Percentiles rank a stretch among this genome's conserved stretches.
Evolutionary conservation across 2,329 filamentous ascomycete genomes (phyloP).

Genomic region (Paecilomyces niveus): DNA sequence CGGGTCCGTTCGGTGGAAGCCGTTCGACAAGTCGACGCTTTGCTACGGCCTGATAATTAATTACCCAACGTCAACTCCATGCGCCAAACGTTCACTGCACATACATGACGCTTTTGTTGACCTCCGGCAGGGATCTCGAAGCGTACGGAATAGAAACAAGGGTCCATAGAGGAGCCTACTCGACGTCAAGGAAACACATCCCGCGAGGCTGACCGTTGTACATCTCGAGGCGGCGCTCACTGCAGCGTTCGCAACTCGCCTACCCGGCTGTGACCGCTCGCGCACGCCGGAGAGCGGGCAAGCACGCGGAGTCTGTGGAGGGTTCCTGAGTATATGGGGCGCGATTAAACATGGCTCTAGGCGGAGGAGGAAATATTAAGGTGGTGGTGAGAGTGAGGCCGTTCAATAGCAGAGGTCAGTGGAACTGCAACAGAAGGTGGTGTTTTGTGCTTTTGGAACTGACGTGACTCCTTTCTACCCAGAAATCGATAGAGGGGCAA

Average conservation of each 20-base stretch:
- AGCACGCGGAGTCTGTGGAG: background rate
- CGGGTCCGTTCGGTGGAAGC: background rate
- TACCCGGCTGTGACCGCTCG: conserved; percentile 4
- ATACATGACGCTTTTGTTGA: conserved; percentile 34
- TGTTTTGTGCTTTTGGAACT: background rate
- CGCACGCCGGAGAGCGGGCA: conserved; percentile 2
- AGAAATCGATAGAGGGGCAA: conserved; percentile 87
- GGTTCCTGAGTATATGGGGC: conserved; percentile 26
- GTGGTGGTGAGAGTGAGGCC: conserved; percentile 95
- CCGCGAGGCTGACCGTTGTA: conserved; percentile 6
- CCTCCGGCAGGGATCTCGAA: conserved; percentile 12
- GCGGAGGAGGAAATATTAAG: conserved; percentile 95
- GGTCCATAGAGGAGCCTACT: conserved; percentile 4
- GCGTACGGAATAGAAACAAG: conserved; percentile 6
- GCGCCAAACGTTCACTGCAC: conserved; percentile 9
- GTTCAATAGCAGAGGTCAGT: conserved; percentile 86
- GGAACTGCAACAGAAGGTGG: conserved; percentile 4
- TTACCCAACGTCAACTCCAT: conserved; percentile 11
- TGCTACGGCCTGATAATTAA: conserved; percentile 5
- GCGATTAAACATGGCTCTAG: conserved; percentile 52
- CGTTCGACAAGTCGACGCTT: conserved; percentile 2
- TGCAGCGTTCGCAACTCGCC: conserved; percentile 25
- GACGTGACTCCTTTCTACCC: conserved; percentile 7
- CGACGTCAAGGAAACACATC: background rate
- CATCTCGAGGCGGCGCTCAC: conserved; percentile 20